Evolutionary conservation across 2,329 filamentous ascomycete species (phyloP), one percentile per base, ranked within the genome.

Genomic region (Aspergillus sp.): DNA sequence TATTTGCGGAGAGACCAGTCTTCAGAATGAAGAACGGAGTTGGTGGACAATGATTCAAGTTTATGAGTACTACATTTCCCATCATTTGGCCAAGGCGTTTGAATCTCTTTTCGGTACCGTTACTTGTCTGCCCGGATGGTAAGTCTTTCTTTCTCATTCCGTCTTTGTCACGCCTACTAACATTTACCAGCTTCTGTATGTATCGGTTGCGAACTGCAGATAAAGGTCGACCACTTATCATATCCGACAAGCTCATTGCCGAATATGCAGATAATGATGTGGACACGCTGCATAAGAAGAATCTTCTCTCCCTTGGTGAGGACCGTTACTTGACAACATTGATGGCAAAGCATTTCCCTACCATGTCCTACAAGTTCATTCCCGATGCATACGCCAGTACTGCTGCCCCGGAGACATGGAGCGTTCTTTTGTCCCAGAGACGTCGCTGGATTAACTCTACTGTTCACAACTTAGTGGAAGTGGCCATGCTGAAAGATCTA

Each of bases 31-130:
- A 66, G 89, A 96, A 58, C 80, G 85, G 54, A 90, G 85, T 59
- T 97, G 90, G 90, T 95, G 89, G 88, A 98, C 93, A 9, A 98
- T 98, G 93, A 98, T 98, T 60, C 93, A 98, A 67, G 93, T 98
- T 52, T 98, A 98, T 72, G 93, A 98, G 68, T 98, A 98, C 75
- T 98, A 90, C 68, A 98, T 98, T 62, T 97, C 93, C 28, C 93
- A 98, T 76, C 87, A 98, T 69, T 73, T 98, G 65, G 78, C 93
- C 42, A 98, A 98, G 74, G 89, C 93, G 49, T 98, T 98, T 63
- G 93, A 98, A 67, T 96, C 90, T 48, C 81, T 98, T 48, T 98
- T 98, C 62, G 93, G 90, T 62, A 95, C 89, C 67, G 93, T 98
- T 48, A 98, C 93, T 47, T 98, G 93, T 85, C 83, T 98, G 74